Base-by-base conservation (phyloP, 768 basidiomycete species). In the Mycena albidolilacea region DNA sequence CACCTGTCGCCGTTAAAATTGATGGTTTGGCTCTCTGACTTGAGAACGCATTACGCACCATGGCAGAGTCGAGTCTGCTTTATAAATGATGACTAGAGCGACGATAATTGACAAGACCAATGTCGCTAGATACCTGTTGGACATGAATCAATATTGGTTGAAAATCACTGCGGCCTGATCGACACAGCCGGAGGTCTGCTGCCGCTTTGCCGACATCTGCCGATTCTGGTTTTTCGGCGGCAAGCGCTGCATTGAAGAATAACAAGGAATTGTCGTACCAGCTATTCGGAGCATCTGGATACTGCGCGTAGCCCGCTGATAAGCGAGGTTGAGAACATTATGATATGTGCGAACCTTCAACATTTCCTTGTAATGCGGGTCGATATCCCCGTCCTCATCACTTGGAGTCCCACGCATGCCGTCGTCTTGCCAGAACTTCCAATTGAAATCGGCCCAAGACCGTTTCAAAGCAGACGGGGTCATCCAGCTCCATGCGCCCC, bases 201-300 rank as follows among this genome's bases (percentile, higher is more conserved):
- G 30, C 30, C 30, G 30, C 4, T 30, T 30, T 30, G 30, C 30
- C 30, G 3, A 30, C 30, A 30, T 30, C 4, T 30, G 30, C 30
- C 30, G 30, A 30, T 30, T 1, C 30, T 30, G 30, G 4, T 30
- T 30, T 30, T 30, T 30, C 30, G 30, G 30, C 4, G 30, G 30
- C 30, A 30, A 30, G 30, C 30, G 30, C 3, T 30, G 30, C 30
- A 3, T 30, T 30, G 3, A 30, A 50, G 48, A 10, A n/a, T n/a
- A 79, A 62, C 2, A 89, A 80, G n/a, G 84, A 80, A 23, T 81
- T 78, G 3, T 82, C 72, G 67, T 88, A 90, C 90, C 90, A 90
- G 76, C 86, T 88, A 80, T 86, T 88, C 0, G 89, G 90, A 5
- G 85, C 87, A 77, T 91, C 89, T 14, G 88, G 81, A 78, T 91